These are phyloP conservation scores for Xanthoceras sorbifolium DNA, from an alignment of 345 rosid species.

Conservation along the genomic window DNA sequence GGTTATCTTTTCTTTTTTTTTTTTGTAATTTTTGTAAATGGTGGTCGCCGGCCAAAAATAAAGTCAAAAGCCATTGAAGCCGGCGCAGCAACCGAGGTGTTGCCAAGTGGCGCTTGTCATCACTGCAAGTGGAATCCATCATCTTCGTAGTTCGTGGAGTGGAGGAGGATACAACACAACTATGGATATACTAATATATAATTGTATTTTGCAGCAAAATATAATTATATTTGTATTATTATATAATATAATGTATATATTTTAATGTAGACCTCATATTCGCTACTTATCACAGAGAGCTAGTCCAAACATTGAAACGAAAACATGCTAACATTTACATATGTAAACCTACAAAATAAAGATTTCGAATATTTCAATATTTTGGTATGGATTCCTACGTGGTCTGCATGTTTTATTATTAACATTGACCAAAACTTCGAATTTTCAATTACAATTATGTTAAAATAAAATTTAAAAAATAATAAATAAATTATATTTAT, in stretches of 20 bases:
- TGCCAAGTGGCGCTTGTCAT: conserved; percentile 17
- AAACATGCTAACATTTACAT: neutral
- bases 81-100: conserved; percentile 25
- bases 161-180: neutral
- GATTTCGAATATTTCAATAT: no score
- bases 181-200: neutral
- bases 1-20: neutral
- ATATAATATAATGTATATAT: no score
- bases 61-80: conserved; percentile 32
- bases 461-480: no score
- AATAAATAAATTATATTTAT: no score
- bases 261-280: no score
- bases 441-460: no score
- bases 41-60: conserved; percentile 24
- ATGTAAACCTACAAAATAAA: neutral
- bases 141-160: neutral
- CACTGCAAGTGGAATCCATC: neutral
- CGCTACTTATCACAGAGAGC: neutral
- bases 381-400: neutral
- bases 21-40: neutral
- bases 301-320: no score
- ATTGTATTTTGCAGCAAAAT: no score
- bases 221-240: no score
- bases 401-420: neutral
- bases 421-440: neutral